Percentiles rank a stretch among this genome's conserved stretches.
These are phyloP conservation scores for Pholiota microspora DNA, from an alignment of 768 basidiomycete species.

Conservation along the genomic window DNA sequence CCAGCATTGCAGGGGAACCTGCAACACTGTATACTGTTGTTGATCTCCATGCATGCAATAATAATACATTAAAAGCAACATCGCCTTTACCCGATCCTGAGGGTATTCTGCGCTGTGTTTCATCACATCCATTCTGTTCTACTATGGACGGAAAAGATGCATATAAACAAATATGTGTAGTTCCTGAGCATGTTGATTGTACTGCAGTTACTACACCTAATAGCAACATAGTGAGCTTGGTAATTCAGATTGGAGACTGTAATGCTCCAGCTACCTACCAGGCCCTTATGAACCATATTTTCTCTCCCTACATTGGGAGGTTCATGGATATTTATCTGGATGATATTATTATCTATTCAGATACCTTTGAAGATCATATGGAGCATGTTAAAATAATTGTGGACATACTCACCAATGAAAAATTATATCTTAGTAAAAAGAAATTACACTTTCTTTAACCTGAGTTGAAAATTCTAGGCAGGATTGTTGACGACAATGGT, in stretches of 20 bases:
- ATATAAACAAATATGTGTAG: constrained; percentile 7
- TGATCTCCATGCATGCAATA: background rate
- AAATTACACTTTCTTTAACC: constrained; percentile 29
- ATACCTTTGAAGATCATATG: background rate
- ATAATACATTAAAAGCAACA: background rate
- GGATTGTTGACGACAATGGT: constrained; percentile 26
- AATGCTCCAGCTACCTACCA: constrained; percentile 28
- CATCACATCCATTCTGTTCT: constrained; percentile 3
- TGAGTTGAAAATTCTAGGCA: constrained; percentile 22
- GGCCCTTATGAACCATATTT: constrained; percentile 41
- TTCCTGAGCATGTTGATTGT: background rate
- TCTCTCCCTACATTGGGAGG: constrained; percentile 26
- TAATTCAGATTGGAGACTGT: constrained; percentile 13
- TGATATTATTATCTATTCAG: background rate
- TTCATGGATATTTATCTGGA: constrained; percentile 38
- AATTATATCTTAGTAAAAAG: background rate
- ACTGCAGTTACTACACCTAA: constrained; percentile 1
- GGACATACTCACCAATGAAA: background rate
- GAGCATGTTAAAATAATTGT: background rate
- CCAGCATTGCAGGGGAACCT: constrained; percentile 6
- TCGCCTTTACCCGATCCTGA: constrained; percentile 1
- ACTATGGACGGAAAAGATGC: constrained; percentile 4
- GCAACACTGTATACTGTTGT: constrained; percentile 14
- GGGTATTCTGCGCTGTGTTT: background rate
- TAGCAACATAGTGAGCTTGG: constrained; percentile 3